A percentile compares a stretch with the other conserved stretches of the same genome.
Conservation (phyloP, 345 rosid species). For the Diplotaxis tenuifolia region DNA sequence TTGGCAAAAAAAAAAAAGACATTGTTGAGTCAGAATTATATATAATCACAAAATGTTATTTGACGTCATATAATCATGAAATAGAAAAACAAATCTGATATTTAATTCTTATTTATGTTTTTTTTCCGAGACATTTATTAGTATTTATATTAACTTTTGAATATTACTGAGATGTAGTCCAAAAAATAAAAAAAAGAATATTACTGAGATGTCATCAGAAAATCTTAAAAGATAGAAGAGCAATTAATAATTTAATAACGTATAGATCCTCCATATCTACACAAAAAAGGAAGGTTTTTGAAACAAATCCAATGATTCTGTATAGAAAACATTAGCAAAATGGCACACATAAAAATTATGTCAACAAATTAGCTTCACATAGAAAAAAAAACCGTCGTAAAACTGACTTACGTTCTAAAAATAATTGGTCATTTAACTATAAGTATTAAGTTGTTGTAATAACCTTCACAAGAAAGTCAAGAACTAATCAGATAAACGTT, state of each 20-base stretch:
- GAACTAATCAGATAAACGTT: conserved; percentile 2
- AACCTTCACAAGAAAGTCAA: too few relatives aligned
- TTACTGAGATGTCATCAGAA: background rate
- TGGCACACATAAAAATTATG: background rate
- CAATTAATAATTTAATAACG: background rate
- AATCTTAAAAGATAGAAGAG: background rate
- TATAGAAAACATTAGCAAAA: background rate
- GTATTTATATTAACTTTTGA: background rate
- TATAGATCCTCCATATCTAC: background rate
- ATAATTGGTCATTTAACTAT: conserved; percentile 4
- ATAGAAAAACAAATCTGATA: background rate
- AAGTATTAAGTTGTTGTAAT: conserved; percentile 1
- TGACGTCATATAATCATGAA: background rate
- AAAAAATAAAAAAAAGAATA: too few relatives aligned
- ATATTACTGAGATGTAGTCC: too few relatives aligned
- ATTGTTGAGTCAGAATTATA: too few relatives aligned
- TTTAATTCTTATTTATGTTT: too few relatives aligned
- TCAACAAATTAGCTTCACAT: conserved; percentile 1
- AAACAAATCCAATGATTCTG: background rate
- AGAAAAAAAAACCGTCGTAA: background rate
- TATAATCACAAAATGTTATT: background rate
- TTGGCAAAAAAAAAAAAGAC: background rate
- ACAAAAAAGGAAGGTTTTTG: conserved; percentile 17
- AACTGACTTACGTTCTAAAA: conserved; percentile 26
- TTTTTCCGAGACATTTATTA: background rate